A percentile compares a stretch with the other conserved stretches of the same genome.
Evolutionary conservation across 176 grass and related monocot species (phyloP).

Genomic region (Saccharum officinarum): DNA sequence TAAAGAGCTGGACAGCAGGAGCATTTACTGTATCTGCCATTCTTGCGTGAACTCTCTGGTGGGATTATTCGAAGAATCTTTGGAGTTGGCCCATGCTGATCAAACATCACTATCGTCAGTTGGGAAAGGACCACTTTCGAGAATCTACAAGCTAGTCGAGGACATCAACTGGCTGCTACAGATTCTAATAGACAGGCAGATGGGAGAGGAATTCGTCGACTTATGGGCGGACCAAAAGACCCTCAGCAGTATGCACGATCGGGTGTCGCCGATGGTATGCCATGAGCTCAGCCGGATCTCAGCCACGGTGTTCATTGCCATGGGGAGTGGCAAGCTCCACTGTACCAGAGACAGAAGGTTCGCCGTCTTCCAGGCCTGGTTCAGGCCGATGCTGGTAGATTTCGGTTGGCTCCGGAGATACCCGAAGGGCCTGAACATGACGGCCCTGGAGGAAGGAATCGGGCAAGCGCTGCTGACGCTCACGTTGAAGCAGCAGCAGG

Average conservation of each 20-base stretch:
- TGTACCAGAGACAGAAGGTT: constrained; percentile 56
- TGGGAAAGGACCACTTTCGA: constrained; percentile 52
- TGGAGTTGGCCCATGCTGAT: constrained; percentile 16
- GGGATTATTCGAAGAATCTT: constrained; percentile 73
- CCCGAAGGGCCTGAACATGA: constrained; percentile 70
- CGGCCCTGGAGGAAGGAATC: constrained; percentile 68
- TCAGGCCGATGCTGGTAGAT: constrained; percentile 77
- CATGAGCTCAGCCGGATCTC: constrained; percentile 85
- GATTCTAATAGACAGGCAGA: constrained; percentile 78
- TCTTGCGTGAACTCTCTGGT: constrained; percentile 75
- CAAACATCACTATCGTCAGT: constrained; percentile 34
- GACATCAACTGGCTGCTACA: constrained; percentile 78
- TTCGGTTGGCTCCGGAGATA: constrained; percentile 81
- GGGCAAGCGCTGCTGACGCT: constrained; percentile 80
- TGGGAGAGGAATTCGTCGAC: constrained; percentile 77
- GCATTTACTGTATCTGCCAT: constrained; percentile 67
- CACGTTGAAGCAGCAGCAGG: constrained; percentile 70
- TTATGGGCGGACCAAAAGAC: constrained; percentile 64
- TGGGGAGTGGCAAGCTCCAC: constrained; percentile 71
- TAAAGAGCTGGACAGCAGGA: constrained; percentile 51
- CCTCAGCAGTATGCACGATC: constrained; percentile 53
- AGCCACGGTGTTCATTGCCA: constrained; percentile 64
- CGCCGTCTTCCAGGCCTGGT: constrained; percentile 64
- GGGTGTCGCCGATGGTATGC: constrained; percentile 61
- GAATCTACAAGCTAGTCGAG: constrained; percentile 73